A percentile compares a stretch with the other conserved stretches of the same genome.
phyloP scores from a whole-genome alignment of 805 yeast genomes.

The Pichia eremophila region DNA sequence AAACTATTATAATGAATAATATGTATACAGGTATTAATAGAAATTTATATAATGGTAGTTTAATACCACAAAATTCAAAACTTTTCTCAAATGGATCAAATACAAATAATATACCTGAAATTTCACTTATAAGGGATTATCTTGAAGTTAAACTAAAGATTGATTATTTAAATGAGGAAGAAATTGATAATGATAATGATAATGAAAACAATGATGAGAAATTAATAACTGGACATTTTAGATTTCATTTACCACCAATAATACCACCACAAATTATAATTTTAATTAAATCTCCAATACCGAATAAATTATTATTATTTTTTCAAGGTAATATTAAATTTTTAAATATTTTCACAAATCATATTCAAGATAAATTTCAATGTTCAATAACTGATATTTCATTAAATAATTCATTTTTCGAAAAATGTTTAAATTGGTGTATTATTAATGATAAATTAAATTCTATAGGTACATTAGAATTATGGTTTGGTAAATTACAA shows the following conservation, averaged over 20 bases:
- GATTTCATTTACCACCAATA: constrained; percentile 20
- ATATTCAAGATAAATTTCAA: constrained; percentile 17
- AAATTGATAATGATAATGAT: background rate
- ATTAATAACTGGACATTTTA: constrained; percentile 20
- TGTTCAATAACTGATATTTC: constrained; percentile 15
- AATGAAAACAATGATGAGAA: constrained; percentile 5
- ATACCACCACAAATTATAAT: constrained; percentile 22
- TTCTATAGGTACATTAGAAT: constrained; percentile 2
- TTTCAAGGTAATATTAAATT: constrained; percentile 16
- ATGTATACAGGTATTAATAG: constrained; percentile 9
- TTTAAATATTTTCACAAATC: constrained; percentile 13
- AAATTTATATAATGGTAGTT: background rate
- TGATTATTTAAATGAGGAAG: background rate
- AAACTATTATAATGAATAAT: constrained; percentile 15
- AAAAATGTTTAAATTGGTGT: constrained; percentile 6
- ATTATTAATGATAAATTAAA: constrained; percentile 1
- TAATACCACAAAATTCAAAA: constrained; percentile 17
- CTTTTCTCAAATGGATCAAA: constrained; percentile 16
- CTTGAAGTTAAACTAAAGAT: constrained; percentile 20
- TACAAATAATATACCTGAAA: constrained; percentile 16
- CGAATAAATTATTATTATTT: constrained; percentile 3
- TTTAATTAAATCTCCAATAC: constrained; percentile 14
- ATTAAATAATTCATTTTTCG: background rate
- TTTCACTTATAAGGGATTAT: constrained; percentile 14
- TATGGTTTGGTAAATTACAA: constrained; percentile 18